phyloP scores from a whole-genome alignment of 768 basidiomycete species.

The Trametes coccinea region DNA sequence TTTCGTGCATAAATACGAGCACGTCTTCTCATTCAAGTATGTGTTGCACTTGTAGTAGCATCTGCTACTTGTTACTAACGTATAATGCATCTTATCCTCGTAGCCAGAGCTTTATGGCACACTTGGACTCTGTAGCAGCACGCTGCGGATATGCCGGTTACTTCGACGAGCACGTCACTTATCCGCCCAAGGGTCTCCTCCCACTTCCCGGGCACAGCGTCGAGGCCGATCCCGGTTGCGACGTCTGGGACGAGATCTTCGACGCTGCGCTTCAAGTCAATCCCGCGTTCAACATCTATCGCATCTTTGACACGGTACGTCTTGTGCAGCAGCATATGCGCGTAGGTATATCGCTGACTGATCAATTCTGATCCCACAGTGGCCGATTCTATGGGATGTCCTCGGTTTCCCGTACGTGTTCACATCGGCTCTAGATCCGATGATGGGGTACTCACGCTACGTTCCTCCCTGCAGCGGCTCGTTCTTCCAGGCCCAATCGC shows the following conservation, averaged over 20 bases:
- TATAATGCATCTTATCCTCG: not conserved
- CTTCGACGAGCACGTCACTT: slow-evolving; percentile 59
- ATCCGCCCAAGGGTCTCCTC: slow-evolving; percentile 59
- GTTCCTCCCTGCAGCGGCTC: slow-evolving; percentile 17
- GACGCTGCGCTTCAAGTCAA: slow-evolving; percentile 61
- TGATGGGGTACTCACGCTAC: too few relatives aligned
- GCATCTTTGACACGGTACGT: slow-evolving; percentile 67
- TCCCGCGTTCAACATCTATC: slow-evolving; percentile 77
- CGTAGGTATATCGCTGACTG: too few relatives aligned
- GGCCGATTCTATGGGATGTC: slow-evolving; percentile 75
- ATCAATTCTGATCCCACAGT: slow-evolving; percentile 29
- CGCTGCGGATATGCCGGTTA: slow-evolving; percentile 68
- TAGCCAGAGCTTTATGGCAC: slow-evolving; percentile 61
- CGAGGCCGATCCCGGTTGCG: slow-evolving; percentile 51
- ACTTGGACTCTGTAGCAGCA: slow-evolving; percentile 53
- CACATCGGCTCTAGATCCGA: too few relatives aligned
- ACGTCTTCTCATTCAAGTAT: slow-evolving; percentile 74
- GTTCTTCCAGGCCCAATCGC: slow-evolving; percentile 49
- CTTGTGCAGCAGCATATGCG: not conserved
- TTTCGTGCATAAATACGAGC: slow-evolving; percentile 72
- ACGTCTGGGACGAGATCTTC: slow-evolving; percentile 68
- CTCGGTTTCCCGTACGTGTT: slow-evolving; percentile 72
- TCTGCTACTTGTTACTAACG: not conserved
- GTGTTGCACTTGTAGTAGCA: slow-evolving; percentile 18
- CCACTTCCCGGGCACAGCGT: slow-evolving; percentile 66